Evolutionary conservation across 169 alveolate genomes (phyloP), one percentile per base, ranked within the genome.

Genomic region (Eimeria maxima): DNA sequence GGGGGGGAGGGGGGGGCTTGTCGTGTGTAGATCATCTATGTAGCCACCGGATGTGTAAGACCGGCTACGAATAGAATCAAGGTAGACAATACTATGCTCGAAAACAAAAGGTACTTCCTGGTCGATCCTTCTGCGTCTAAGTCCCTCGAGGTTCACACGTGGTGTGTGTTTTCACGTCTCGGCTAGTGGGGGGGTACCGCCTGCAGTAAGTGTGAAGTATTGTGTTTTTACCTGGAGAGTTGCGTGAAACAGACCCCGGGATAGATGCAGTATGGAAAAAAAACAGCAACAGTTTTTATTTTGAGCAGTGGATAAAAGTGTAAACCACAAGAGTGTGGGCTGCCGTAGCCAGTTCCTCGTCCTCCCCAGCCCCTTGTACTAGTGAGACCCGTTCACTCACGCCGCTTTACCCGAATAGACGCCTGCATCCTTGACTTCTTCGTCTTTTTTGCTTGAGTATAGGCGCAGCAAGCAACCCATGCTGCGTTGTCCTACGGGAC

Each of bases 321-420:
- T 38, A 14, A 47, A 20, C 29, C 63, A 14, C 29, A 81, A 63
- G 29, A 71, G 71, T 73, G 93, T 63, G 55, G 81, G 81, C 81
- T 38, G 38, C 65, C 5, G 93, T 50, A 20, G 42, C 81, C 67
- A 16, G 71, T 55, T 47, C 90, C 65, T 50, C 90, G 63, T 20
- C 60, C 93, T 33, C 81, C 93, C 93, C 93, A 86, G 93, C 93
- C 93, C 93, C 80, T 38, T 81, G 13, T 4, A 27, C 80, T 10
- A 24, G 42, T 50, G 44, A 86, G 80, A 57, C 55, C 91, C 18
- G 38, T 42, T 47, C 87, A n/a, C 45, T n/a, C 47, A 45, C 81
- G 45, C 81, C 93, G 4, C 65, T 63, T 57, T 57, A 27, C 22
- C 0, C 81, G 45, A 63, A 24, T 6, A 24, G 14, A 7, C 6